phyloP scores from a whole-genome alignment of 768 basidiomycete species.

The Hypholoma sublateritium region DNA sequence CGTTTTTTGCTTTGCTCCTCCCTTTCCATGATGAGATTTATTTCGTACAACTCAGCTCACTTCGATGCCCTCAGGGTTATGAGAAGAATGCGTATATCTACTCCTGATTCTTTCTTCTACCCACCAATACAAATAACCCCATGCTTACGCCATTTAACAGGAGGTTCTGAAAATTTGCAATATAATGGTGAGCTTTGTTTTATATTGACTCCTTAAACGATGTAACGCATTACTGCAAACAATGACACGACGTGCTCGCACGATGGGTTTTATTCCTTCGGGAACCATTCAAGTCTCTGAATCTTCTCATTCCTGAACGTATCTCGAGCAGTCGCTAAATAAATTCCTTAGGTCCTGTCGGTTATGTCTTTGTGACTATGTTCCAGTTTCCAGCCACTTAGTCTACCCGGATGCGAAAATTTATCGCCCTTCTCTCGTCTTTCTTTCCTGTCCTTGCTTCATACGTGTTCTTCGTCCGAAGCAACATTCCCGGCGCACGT shows the following conservation, averaged over 20 bases:
- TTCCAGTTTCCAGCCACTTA: too few species aligned
- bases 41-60: constrained; percentile 60
- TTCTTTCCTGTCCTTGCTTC: too few species aligned
- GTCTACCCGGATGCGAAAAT: too few species aligned
- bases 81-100: constrained; percentile 50
- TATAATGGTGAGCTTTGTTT: constrained; percentile 27
- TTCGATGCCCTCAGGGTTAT: constrained; percentile 52
- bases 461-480: too few species aligned
- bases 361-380: not conserved
- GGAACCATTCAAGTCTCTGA: constrained; percentile 88
- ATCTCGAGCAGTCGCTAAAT: constrained; percentile 2
- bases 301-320: constrained; percentile 4
- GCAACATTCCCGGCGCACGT: too few species aligned
- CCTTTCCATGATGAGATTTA: constrained; percentile 21
- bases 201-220: constrained; percentile 16
- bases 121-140: not conserved
- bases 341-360: not conserved
- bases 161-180: not conserved
- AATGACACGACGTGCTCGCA: constrained; percentile 56
- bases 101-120: constrained; percentile 31
- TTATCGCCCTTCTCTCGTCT: too few species aligned
- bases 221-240: constrained; percentile 39
- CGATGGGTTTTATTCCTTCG: constrained; percentile 62
- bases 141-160: not conserved
- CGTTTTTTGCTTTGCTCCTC: not conserved